phyloP scores from a whole-genome alignment of 768 basidiomycete genomes.

The Tephrocybe sp. region DNA sequence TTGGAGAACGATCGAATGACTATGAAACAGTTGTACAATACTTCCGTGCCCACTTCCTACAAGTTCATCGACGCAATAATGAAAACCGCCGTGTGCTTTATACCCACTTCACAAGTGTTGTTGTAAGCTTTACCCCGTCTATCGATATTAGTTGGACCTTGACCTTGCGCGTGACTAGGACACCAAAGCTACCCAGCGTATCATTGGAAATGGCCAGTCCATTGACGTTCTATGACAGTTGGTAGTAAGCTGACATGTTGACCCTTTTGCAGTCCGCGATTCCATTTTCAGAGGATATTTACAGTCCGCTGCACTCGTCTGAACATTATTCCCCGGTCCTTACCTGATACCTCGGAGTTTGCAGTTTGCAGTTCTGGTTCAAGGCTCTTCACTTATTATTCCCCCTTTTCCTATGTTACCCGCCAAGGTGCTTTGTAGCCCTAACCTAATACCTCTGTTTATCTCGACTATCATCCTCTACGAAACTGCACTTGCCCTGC shows the following conservation, averaged over 20 bases:
- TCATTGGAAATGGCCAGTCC: slow-evolving; percentile 75
- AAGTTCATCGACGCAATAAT: slow-evolving; percentile 78
- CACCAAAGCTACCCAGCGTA: slow-evolving; percentile 79
- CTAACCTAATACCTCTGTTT: slow-evolving; percentile 9
- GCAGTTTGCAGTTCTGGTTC: not conserved
- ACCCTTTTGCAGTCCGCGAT: slow-evolving; percentile 53
- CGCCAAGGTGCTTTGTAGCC: slow-evolving; percentile 9
- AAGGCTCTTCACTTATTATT: slow-evolving; percentile 9
- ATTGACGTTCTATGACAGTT: not conserved
- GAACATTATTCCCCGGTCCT: slow-evolving; percentile 18
- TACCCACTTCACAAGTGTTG: slow-evolving; percentile 79
- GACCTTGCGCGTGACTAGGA: slow-evolving; percentile 46
- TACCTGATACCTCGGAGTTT: slow-evolving; percentile 5
- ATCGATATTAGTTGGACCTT: slow-evolving; percentile 3
- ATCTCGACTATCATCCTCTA: slow-evolving; percentile 8
- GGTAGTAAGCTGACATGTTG: slow-evolving; percentile 15
- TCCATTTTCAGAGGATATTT: slow-evolving; percentile 77
- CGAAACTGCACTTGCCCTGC: not conserved
- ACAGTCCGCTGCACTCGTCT: slow-evolving; percentile 71
- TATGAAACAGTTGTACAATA: slow-evolving; percentile 82
- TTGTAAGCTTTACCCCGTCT: slow-evolving; percentile 42
- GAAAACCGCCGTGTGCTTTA: slow-evolving; percentile 80
- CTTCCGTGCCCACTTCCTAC: slow-evolving; percentile 86
- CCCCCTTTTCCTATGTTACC: slow-evolving; percentile 8
- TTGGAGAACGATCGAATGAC: slow-evolving; percentile 77